Evolutionary conservation across 805 yeast species (phyloP).

Genomic region (Metschnikowia picachoensis): DNA sequence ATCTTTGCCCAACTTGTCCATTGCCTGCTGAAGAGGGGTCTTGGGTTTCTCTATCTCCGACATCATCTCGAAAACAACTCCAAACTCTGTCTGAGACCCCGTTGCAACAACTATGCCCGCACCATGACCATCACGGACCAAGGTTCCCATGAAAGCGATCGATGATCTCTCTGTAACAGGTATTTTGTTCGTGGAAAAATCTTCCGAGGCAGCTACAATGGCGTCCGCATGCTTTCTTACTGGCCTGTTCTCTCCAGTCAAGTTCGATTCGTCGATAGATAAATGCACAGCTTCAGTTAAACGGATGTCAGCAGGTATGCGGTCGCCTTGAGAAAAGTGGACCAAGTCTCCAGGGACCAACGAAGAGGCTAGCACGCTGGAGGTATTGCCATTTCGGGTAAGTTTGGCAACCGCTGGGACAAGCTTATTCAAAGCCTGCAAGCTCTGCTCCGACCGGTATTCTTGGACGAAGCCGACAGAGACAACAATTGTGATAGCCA

Average conservation of each 20-base stretch:
- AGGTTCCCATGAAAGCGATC: constrained; percentile 95
- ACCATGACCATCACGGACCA: constrained; percentile 95
- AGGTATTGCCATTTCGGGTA: constrained; percentile 73
- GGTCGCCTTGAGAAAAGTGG: constrained; percentile 85
- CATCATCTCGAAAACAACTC: constrained; percentile 94
- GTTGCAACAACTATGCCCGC: constrained; percentile 91
- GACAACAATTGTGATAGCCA: constrained; percentile 90
- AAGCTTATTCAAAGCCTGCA: constrained; percentile 86
- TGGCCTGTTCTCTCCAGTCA: constrained; percentile 94
- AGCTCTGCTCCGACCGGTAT: constrained; percentile 88
- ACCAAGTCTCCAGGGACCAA: constrained; percentile 97
- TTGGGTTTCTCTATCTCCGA: constrained; percentile 92
- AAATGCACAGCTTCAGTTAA: constrained; percentile 74
- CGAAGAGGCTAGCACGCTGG: constrained; percentile 78
- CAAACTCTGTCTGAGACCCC: constrained; percentile 86
- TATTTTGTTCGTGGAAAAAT: constrained; percentile 29
- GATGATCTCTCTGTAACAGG: constrained; percentile 68
- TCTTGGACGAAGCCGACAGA: constrained; percentile 98
- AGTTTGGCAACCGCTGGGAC: constrained; percentile 97
- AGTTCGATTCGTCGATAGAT: constrained; percentile 85
- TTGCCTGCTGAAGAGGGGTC: constrained; percentile 91
- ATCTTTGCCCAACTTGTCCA: constrained; percentile 94
- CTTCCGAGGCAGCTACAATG: constrained; percentile 21
- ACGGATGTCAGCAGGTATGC: constrained; percentile 94
- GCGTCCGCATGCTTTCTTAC: constrained; percentile 60